A percentile compares a stretch with the other conserved stretches of the same genome.
Conservation (phyloP, 192 early-diverging fungal species). For the Entomortierella parvispora region DNA sequence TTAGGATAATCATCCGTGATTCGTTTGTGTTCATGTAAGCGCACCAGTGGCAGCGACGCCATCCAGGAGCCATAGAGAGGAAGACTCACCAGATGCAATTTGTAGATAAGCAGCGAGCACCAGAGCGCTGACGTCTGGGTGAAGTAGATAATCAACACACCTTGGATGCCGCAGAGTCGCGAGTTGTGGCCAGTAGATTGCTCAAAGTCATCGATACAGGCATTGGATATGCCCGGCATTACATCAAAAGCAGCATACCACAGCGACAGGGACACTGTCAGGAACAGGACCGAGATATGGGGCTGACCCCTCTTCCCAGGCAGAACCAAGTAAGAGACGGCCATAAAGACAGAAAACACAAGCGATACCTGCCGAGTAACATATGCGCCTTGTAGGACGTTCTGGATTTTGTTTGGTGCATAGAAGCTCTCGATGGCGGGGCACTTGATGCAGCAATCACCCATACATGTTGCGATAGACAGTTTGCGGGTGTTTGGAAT, state of each 20-base stretch:
- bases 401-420: conserved; percentile 17
- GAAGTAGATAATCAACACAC: conserved; percentile 41
- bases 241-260: conserved; percentile 45
- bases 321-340: conserved; percentile 35
- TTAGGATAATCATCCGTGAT: too few species aligned
- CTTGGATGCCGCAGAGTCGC: conserved; percentile 30
- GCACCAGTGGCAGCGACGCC: neutral
- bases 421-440: conserved; percentile 35
- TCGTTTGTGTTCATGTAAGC: neutral
- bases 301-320: conserved; percentile 43
- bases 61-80: too few species aligned
- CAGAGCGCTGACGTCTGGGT: conserved; percentile 42
- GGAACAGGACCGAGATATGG: conserved; percentile 42
- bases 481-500: conserved; percentile 28
- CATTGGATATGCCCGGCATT: conserved; percentile 43
- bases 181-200: conserved; percentile 36
- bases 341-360: conserved; percentile 28
- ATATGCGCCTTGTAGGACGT: conserved; percentile 15
- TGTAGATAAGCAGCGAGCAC: conserved; percentile 45
- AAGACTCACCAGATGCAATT: conserved; percentile 39
- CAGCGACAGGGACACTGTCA: conserved; percentile 27
- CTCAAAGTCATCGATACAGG: conserved; percentile 46
- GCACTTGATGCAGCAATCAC: conserved; percentile 31
- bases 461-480: conserved; percentile 20
- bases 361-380: conserved; percentile 26